Evolutionary conservation across 2,329 filamentous ascomycete species (phyloP), one percentile per base, ranked within the genome.

Genomic region (Ascochyta pisi): DNA sequence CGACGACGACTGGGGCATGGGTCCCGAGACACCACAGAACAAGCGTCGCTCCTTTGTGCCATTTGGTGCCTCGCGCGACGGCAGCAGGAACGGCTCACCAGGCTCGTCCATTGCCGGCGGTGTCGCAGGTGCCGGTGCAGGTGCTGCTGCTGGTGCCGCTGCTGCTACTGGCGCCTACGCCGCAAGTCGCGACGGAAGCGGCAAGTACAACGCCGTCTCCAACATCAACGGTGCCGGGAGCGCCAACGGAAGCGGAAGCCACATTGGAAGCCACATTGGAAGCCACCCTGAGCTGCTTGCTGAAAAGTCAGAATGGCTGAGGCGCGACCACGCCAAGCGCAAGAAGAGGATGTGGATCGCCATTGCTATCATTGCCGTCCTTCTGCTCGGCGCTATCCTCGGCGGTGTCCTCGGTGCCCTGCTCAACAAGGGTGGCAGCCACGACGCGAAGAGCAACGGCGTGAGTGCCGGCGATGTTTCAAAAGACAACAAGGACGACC

Each of bases 1-100:
- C 72, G 93, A 97, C 69, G 92, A 91, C 26, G 93, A 96, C 68
- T 93, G 96, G 71, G 92, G 89, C 1, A 82, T 95, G 47, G 82
- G 84, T 4, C 67, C 67, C 15, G 87, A 84, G 64, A 78, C 56
- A 74, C 41, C 58, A 8, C 67, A 70, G 67, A 76, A 73, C 66
- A 79, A 81, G 72, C 82, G 84, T 57, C 83, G 81, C 61, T 87
- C 89, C 33, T 83, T 88, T 73, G 75, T 89, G 33, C 47, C 48
- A 55, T 76, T 86, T 3, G 81, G 82, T 8, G 78, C 60, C 22
- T 71, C 69, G 37, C 46, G 68, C 80, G 35, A 54, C 78, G 76
- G 24, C 78, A 79, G 44, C 77, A 78, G 33, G 41, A 69, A 70
- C 29, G 65, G 66, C 29, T 67, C 66, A 6, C 84, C 81, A 16